Evolutionary conservation across 345 rosid species (phyloP).

Genomic region (Gossypium rotundifolium): DNA sequence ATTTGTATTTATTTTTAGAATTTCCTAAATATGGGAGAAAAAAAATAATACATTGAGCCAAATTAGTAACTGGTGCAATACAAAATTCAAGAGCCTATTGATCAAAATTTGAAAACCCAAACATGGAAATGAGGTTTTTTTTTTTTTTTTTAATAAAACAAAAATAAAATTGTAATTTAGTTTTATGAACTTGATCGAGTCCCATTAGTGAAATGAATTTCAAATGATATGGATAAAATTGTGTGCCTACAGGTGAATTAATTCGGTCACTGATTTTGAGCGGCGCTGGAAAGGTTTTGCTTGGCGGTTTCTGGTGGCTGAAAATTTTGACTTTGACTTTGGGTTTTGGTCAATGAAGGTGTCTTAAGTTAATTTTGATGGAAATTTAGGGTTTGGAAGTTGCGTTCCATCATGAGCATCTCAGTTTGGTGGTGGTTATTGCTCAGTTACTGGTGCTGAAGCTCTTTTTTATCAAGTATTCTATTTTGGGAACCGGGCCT

Average conservation of each 20-base stretch:
- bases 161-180: neutral
- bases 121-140: neutral
- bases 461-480: conserved; percentile 7
- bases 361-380: conserved; percentile 7
- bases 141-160: too few species aligned
- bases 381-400: conserved; percentile 31
- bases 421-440: neutral
- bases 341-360: conserved; percentile 20
- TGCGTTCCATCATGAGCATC: conserved; percentile 5
- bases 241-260: conserved; percentile 13
- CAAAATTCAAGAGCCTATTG: too few species aligned
- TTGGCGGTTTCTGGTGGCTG: conserved; percentile 7
- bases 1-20: neutral
- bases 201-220: neutral
- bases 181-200: neutral
- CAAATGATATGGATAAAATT: neutral
- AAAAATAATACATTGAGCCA: neutral
- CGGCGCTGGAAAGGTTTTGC: conserved; percentile 2
- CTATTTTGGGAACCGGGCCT: neutral
- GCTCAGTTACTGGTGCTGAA: conserved; percentile 1
- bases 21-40: neutral
- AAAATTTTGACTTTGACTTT: conserved; percentile 22
- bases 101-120: neutral
- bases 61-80: neutral
- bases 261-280: conserved; percentile 3